These are phyloP conservation scores for Luzula sylvatica DNA, from an alignment of 176 grass and related monocot species.

Conservation along the genomic window DNA sequence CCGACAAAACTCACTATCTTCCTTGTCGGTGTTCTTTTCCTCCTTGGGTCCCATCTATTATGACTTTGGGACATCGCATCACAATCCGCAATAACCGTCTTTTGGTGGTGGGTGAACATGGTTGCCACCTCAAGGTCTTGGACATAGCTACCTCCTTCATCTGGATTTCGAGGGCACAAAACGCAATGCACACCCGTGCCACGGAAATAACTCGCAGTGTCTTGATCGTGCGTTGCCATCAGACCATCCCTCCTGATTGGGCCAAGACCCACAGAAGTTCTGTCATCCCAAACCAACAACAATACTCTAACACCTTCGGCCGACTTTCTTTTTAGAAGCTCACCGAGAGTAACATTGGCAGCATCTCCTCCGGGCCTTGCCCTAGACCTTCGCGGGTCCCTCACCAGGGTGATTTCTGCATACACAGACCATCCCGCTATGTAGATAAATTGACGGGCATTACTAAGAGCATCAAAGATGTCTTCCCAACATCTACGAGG, in stretches of 20 bases:
- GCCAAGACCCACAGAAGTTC: slow-evolving; percentile 60
- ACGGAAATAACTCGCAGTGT: slow-evolving; percentile 49
- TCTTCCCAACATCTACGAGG: slow-evolving; percentile 74
- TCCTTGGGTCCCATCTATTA: not conserved
- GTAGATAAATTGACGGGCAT: slow-evolving; percentile 54
- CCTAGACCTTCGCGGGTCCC: slow-evolving; percentile 27
- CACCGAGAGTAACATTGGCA: slow-evolving; percentile 35
- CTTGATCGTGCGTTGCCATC: slow-evolving; percentile 82
- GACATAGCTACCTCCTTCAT: slow-evolving; percentile 54
- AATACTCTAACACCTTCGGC: slow-evolving; percentile 45
- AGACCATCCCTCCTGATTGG: slow-evolving; percentile 61
- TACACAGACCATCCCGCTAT: slow-evolving; percentile 81
- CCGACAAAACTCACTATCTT: slow-evolving; percentile 27
- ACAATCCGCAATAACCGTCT: slow-evolving; percentile 54
- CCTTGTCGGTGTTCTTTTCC: not conserved
- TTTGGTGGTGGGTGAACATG: slow-evolving; percentile 97
- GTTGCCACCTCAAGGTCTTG: slow-evolving; percentile 44
- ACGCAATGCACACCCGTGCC: slow-evolving; percentile 42
- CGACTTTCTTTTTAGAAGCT: slow-evolving; percentile 68
- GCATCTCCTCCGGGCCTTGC: not conserved
- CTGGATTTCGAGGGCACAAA: slow-evolving; percentile 63
- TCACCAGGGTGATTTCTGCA: slow-evolving; percentile 47
- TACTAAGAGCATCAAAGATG: slow-evolving; percentile 55
- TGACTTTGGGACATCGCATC: not conserved
- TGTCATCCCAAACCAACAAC: slow-evolving; percentile 77